These are phyloP conservation scores for Osmanthus fragrans DNA, from an alignment of 257 asterid genomes.

Conservation along the genomic window DNA sequence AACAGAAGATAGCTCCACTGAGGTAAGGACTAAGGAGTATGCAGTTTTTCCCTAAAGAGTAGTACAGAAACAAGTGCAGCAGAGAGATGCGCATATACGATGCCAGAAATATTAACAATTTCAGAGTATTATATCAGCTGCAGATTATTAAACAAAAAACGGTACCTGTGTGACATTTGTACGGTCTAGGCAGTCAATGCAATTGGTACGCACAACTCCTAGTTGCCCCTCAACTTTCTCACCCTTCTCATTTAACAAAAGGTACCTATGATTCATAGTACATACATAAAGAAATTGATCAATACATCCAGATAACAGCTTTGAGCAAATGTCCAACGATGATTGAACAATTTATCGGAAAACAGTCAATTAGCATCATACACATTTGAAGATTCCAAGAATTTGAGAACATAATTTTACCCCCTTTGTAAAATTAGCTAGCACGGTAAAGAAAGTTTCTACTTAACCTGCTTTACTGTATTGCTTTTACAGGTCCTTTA, in stretches of 20 bases:
- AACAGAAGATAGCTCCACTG: neutral
- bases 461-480: neutral
- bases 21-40: too few species aligned
- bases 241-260: slow-evolving; percentile 74
- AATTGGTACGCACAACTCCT: slow-evolving; percentile 91
- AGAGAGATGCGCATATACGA: neutral
- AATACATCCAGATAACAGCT: neutral
- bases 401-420: neutral
- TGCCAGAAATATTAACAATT: neutral
- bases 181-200: slow-evolving; percentile 95
- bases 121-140: neutral
- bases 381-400: neutral
- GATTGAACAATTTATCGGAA: neutral
- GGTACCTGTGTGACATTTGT: slow-evolving; percentile 96
- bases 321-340: slow-evolving; percentile 1
- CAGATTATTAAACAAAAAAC: neutral
- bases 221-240: slow-evolving; percentile 75
- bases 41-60: neutral
- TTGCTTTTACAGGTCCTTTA: neutral
- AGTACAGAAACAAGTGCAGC: neutral
- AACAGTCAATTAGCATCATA: neutral
- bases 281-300: slow-evolving; percentile 16
- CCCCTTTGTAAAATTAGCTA: neutral
- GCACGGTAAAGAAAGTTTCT: neutral
- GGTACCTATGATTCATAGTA: slow-evolving; percentile 54